Evolutionary conservation across 208 protist species (phyloP), one percentile per base, ranked within the genome.

Genomic region (Wallacemonas collosoma): DNA sequence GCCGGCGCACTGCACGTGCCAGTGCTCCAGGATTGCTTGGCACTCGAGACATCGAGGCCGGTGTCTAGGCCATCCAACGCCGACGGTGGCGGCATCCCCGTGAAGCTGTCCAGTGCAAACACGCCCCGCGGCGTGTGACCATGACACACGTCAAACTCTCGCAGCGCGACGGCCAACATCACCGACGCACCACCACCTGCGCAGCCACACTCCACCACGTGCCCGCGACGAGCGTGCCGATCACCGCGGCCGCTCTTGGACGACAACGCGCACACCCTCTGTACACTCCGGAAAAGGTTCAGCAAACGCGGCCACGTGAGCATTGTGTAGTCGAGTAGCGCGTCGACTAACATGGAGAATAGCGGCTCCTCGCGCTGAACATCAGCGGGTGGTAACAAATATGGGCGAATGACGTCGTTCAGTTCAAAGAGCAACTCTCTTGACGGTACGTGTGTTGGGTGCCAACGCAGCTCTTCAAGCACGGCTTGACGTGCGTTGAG

Each of bases 281-380:
- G 72, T 14, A 76, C 56, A 6, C 70, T 71, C 8, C 61, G 45
- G 74, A 84, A 93, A 8, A 95, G 79, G 43, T 74, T 64, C 43
- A 90, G 76, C 2, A 95, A 79, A 3, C 91, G 82, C 43, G 79
- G 81, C 91, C 91, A 95, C 36, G 82, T 79, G 26, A 94, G 81
- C 88, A 93, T 95, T 9, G 88, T 93, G 68, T 88, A 79, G 55
- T 95, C 87, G 38, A 93, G 56, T 2, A 93, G 76, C 2, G 80
- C 79, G 51, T 94, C 88, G 63, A 79, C 89, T n/a, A 93, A 72
- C 9, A 90, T 57, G n/a, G 72, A 72, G 71, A 95, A 95, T 9
- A 91, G 79, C 1, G 90, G 86, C 44, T 90, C 64, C 15, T 55
- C 43, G 5, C 70, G 66, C 57, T 74, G 60, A 11, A 95, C 69